Conservation (phyloP, 2,329 filamentous ascomycete genomes). For the Alternaria brassicicola region DNA sequence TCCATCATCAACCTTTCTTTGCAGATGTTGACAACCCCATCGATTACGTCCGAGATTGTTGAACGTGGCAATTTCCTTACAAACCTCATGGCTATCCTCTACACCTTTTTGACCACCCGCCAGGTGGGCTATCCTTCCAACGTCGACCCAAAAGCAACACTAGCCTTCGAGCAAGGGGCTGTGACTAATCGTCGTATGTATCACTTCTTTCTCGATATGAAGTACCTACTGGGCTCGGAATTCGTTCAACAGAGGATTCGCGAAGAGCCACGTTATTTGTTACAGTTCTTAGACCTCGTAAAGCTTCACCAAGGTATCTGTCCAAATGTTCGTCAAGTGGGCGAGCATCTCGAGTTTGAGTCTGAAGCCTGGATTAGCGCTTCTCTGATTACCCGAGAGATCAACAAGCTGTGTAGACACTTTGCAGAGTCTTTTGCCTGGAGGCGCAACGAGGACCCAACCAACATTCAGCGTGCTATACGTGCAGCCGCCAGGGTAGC, state of each 20-base stretch:
- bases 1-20: constrained; percentile 98
- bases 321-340: constrained; percentile 87
- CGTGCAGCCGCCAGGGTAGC: constrained; percentile 78
- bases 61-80: constrained; percentile 95
- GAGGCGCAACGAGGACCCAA: constrained; percentile 66
- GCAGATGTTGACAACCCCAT: constrained; percentile 95
- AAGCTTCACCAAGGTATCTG: constrained; percentile 98
- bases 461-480: constrained; percentile 72
- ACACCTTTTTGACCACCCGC: constrained; percentile 93
- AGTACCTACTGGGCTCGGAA: constrained; percentile 85
- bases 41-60: constrained; percentile 94
- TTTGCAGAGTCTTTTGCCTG: constrained; percentile 85
- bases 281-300: constrained; percentile 94
- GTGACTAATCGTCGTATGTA: constrained; percentile 96
- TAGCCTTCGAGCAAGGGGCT: constrained; percentile 92
- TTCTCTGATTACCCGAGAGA: constrained; percentile 90
- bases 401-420: constrained; percentile 88
- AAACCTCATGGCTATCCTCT: constrained; percentile 92
- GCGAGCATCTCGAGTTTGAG: constrained; percentile 97
- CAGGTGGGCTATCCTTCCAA: constrained; percentile 95
- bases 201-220: constrained; percentile 95
- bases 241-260: constrained; percentile 87
- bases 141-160: constrained; percentile 80
- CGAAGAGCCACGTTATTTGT: constrained; percentile 81
- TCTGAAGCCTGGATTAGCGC: constrained; percentile 98